Evolutionary conservation across 2,329 filamentous ascomycete species (phyloP).

Genomic region (Aureobasidium mangrovei): DNA sequence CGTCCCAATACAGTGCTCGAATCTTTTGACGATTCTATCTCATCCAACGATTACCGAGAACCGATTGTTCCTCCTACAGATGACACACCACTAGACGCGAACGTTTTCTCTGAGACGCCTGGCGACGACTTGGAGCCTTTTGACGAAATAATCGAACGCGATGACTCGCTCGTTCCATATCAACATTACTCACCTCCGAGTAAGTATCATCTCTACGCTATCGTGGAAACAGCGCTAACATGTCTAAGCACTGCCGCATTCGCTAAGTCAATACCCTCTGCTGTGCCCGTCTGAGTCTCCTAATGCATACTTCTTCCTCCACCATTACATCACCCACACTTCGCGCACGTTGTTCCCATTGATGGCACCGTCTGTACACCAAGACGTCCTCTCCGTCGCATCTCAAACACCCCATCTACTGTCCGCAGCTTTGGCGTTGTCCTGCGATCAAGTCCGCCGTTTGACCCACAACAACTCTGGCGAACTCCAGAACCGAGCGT

Average conservation of each 20-base stretch:
- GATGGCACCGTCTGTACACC: not conserved
- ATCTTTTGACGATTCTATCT: not conserved
- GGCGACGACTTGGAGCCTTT: not conserved
- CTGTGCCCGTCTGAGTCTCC: conserved; percentile 8
- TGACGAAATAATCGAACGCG: conserved; percentile 4
- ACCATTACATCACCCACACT: conserved; percentile 13
- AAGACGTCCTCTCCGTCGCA: conserved; percentile 3
- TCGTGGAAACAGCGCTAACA: not conserved
- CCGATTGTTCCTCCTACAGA: not conserved
- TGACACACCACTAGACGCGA: not conserved
- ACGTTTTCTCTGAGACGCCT: not conserved
- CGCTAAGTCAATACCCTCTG: conserved; percentile 10
- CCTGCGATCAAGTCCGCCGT: conserved; percentile 11
- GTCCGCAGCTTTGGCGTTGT: conserved; percentile 6
- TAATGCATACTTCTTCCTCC: conserved; percentile 8
- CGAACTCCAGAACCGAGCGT: conserved; percentile 2
- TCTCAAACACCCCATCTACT: conserved; percentile 11
- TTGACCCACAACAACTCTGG: not conserved
- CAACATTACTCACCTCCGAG: conserved; percentile 4
- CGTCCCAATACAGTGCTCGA: not conserved
- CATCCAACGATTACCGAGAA: not conserved
- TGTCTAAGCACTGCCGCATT: not conserved
- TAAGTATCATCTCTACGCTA: not conserved
- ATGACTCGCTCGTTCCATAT: not conserved
- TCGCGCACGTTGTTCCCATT: conserved; percentile 6